Evolutionary conservation across 2,329 filamentous ascomycete genomes (phyloP).

Genomic region (Nemania serpens): DNA sequence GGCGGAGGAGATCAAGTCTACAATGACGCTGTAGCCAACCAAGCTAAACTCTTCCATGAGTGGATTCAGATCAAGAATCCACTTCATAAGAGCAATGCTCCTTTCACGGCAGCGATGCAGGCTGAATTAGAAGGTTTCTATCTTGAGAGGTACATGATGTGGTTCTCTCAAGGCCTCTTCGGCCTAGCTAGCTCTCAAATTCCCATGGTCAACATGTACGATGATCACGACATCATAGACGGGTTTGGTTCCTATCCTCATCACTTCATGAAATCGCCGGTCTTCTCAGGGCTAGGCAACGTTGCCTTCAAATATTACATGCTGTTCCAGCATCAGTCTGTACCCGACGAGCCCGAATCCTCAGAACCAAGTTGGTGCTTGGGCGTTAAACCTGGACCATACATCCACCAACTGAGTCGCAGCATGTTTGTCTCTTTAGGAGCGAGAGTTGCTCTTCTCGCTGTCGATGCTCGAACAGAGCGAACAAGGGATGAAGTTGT

Average conservation of each 20-base stretch:
- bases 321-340: slow-evolving; percentile 95
- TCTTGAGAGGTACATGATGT: slow-evolving; percentile 84
- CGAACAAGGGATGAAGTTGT: slow-evolving; percentile 82
- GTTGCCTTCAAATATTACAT: slow-evolving; percentile 99
- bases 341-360: slow-evolving; percentile 76
- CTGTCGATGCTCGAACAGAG: slow-evolving; percentile 90
- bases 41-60: slow-evolving; percentile 76
- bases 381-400: slow-evolving; percentile 79
- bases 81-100: slow-evolving; percentile 75
- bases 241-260: slow-evolving; percentile 94
- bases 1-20: slow-evolving; percentile 97
- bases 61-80: slow-evolving; percentile 85
- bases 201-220: slow-evolving; percentile 97
- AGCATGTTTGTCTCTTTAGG: slow-evolving; percentile 87
- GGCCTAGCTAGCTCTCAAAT: slow-evolving; percentile 93
- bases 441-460: slow-evolving; percentile 77
- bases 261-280: slow-evolving; percentile 86
- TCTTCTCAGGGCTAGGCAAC: slow-evolving; percentile 87
- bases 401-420: slow-evolving; percentile 84
- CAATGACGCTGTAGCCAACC: slow-evolving; percentile 80
- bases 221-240: slow-evolving; percentile 91
- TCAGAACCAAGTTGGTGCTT: slow-evolving; percentile 92
- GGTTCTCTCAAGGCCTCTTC: slow-evolving; percentile 96
- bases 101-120: slow-evolving; percentile 82
- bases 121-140: slow-evolving; percentile 89